Conservation (phyloP, 108 stramenopile species). For the Cylindrotheca closterium region DNA sequence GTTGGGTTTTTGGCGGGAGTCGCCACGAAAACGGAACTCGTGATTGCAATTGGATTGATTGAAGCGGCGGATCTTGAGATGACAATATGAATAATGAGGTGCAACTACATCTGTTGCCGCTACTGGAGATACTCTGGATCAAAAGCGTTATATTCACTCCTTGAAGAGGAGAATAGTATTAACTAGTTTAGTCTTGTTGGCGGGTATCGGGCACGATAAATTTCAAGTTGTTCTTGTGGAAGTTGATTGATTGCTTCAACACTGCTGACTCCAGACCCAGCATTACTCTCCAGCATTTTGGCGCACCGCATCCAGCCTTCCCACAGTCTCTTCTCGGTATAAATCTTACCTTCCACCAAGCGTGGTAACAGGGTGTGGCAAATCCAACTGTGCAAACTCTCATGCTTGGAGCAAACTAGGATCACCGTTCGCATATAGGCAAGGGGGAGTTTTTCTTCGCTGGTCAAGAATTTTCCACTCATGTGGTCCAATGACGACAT, state of each 20-base stretch:
- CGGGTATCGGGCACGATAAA: constrained; percentile 68
- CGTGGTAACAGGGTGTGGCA: constrained; percentile 78
- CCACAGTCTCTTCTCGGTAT: constrained; percentile 75
- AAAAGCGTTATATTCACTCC: too few relatives aligned
- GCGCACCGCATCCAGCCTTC: constrained; percentile 93
- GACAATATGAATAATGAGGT: too few relatives aligned
- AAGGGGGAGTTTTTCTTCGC: constrained; percentile 66
- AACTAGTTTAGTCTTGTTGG: too few relatives aligned
- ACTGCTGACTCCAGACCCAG: constrained; percentile 67
- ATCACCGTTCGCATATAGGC: constrained; percentile 91
- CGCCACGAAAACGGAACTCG: too few relatives aligned
- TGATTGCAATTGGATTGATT: too few relatives aligned
- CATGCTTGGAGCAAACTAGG: constrained; percentile 83
- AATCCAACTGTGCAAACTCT: constrained; percentile 86
- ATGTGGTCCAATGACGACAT: constrained; percentile 81
- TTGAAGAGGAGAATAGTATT: too few relatives aligned
- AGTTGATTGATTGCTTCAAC: constrained; percentile 64
- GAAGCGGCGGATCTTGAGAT: too few relatives aligned
- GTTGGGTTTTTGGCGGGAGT: too few relatives aligned
- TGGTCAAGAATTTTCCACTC: constrained; percentile 68
- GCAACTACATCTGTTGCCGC: too few relatives aligned
- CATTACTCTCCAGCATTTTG: constrained; percentile 75
- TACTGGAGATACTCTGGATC: too few relatives aligned
- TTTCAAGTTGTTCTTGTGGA: constrained; percentile 67
- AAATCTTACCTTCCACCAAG: constrained; percentile 83